These are phyloP conservation scores for Cercospora citrullina DNA, from an alignment of 2,329 filamentous ascomycete species.

Conservation along the genomic window DNA sequence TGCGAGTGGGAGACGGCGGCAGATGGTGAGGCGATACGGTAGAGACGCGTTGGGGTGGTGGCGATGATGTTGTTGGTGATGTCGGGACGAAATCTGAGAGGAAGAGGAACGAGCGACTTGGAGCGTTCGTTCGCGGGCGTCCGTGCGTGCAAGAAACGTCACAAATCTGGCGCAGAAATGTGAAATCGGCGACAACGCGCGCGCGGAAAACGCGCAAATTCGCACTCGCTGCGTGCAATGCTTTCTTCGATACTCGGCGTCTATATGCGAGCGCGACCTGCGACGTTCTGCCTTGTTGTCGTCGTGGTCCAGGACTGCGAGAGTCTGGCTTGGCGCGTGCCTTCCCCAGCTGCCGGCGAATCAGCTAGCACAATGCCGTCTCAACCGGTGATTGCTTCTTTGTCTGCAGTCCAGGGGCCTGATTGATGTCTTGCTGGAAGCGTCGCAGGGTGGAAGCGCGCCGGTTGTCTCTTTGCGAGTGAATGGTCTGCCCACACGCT, in stretches of 20 bases:
- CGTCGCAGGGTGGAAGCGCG: background rate
- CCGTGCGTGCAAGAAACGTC: slow-evolving; percentile 11
- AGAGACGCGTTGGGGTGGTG: slow-evolving; percentile 25
- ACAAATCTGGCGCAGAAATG: slow-evolving; percentile 14
- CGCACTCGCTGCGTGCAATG: slow-evolving; percentile 30
- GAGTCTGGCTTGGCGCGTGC: slow-evolving; percentile 10
- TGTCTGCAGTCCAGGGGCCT: slow-evolving; percentile 2
- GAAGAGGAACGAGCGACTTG: slow-evolving; percentile 14
- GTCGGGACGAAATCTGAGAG: slow-evolving; percentile 11
- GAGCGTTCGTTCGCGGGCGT: background rate
- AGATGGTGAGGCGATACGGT: slow-evolving; percentile 23
- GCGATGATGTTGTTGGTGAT: slow-evolving; percentile 29
- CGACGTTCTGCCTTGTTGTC: slow-evolving; percentile 18
- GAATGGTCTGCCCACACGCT: background rate
- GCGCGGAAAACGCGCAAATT: slow-evolving; percentile 16
- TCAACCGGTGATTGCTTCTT: slow-evolving; percentile 15
- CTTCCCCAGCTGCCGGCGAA: slow-evolving; percentile 17
- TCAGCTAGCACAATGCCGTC: slow-evolving; percentile 20
- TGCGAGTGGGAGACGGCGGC: slow-evolving; percentile 11
- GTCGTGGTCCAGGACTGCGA: slow-evolving; percentile 1
- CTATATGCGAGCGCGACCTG: slow-evolving; percentile 26
- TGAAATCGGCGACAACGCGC: slow-evolving; percentile 13
- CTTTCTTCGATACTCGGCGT: slow-evolving; percentile 31
- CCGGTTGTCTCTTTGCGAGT: slow-evolving; percentile 4
- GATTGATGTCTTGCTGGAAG: background rate